phyloP scores from a whole-genome alignment of 768 basidiomycete genomes.

The Mycena sanguinolenta region DNA sequence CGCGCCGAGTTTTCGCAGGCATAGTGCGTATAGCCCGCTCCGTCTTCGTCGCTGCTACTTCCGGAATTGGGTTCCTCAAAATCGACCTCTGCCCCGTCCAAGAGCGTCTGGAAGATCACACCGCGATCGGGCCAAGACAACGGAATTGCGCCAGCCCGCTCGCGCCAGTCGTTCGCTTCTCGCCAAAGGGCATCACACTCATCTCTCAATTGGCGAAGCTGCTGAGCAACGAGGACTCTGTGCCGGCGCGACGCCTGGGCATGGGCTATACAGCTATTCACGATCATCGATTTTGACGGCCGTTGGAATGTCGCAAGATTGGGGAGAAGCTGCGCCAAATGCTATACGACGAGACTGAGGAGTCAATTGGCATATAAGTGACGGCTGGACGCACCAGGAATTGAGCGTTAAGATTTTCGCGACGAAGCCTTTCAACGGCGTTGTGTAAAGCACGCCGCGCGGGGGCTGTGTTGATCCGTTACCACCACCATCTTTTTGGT shows the following conservation, averaged over 20 bases:
- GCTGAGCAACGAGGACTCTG: conserved; percentile 72
- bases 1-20: neutral
- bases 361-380: too few relatives aligned
- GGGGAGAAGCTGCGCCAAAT: conserved; percentile 79
- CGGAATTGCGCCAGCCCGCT: conserved; percentile 62
- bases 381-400: conserved; percentile 73
- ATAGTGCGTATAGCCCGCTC: neutral
- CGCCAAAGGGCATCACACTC: conserved; percentile 78
- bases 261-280: conserved; percentile 82
- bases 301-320: conserved; percentile 78
- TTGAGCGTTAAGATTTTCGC: conserved; percentile 81
- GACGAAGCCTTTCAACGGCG: conserved; percentile 81
- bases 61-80: conserved; percentile 46
- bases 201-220: conserved; percentile 69
- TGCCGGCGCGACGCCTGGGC: conserved; percentile 73
- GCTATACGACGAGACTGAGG: conserved; percentile 56
- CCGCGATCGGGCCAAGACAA: conserved; percentile 67
- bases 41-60: conserved; percentile 38
- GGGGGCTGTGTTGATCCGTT: too few relatives aligned
- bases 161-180: conserved; percentile 84
- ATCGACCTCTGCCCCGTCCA: conserved; percentile 61
- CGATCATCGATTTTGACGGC: conserved; percentile 85
- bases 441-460: conserved; percentile 88
- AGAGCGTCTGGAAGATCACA: conserved; percentile 64
- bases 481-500: too few relatives aligned